Evolutionary conservation across 2,329 filamentous ascomycete species (phyloP).

Genomic region (Apiospora hydei): DNA sequence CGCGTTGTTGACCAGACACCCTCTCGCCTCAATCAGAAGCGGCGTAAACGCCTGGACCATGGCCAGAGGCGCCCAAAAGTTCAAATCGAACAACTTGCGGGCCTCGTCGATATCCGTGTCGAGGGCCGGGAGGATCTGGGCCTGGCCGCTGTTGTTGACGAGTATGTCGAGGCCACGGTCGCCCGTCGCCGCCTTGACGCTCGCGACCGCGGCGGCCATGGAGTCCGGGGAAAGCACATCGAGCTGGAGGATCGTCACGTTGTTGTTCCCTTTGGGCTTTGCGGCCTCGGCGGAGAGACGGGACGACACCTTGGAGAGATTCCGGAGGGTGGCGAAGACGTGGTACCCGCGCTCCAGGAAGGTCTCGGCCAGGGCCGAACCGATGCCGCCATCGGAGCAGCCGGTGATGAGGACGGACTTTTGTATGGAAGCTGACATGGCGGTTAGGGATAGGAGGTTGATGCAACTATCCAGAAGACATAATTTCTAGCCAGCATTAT

Average conservation of each 20-base stretch:
- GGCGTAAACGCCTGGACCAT: constrained; percentile 23
- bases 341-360: constrained; percentile 25
- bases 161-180: constrained; percentile 21
- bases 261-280: neutral
- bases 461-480: neutral
- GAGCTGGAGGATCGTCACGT: neutral
- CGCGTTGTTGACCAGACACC: constrained; percentile 44
- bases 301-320: constrained; percentile 7
- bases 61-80: constrained; percentile 15
- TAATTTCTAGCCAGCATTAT: neutral
- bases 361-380: constrained; percentile 23
- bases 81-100: constrained; percentile 16
- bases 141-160: constrained; percentile 18
- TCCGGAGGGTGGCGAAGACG: constrained; percentile 26
- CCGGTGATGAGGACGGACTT: constrained; percentile 26
- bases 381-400: constrained; percentile 24
- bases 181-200: constrained; percentile 28
- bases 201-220: neutral
- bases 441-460: neutral
- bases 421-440: neutral
- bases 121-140: neutral
- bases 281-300: neutral
- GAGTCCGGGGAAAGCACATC: constrained; percentile 4
- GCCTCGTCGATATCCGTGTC: constrained; percentile 21
- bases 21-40: constrained; percentile 27